Conservation (phyloP, 108 stramenopile genomes). For the Epipyxis sp. region DNA sequence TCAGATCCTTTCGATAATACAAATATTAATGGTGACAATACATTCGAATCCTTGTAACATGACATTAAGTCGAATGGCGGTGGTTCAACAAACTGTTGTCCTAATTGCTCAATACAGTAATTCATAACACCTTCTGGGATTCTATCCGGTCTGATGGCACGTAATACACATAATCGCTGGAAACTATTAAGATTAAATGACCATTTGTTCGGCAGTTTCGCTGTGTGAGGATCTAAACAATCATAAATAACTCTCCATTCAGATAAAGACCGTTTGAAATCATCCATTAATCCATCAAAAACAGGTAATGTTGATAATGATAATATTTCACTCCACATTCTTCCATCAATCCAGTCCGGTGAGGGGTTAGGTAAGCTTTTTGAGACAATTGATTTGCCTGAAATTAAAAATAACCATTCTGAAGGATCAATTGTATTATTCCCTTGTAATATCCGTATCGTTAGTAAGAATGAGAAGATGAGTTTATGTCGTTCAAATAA, state of each 20-base stretch:
- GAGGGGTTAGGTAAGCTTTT: conserved; percentile 49
- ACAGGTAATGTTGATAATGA: conserved; percentile 42
- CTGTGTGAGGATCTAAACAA: conserved; percentile 45
- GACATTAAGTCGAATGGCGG: conserved; percentile 52
- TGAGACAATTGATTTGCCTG: conserved; percentile 43
- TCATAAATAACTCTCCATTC: conserved; percentile 48
- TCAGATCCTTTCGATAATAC: conserved; percentile 56
- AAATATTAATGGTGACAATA: conserved; percentile 50
- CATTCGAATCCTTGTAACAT: conserved; percentile 50
- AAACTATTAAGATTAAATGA: conserved; percentile 31
- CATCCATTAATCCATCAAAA: conserved; percentile 41
- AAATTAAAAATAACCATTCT: conserved; percentile 51
- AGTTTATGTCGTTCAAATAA: conserved; percentile 54
- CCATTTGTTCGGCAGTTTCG: conserved; percentile 40
- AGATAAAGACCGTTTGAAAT: conserved; percentile 27
- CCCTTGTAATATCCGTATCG: conserved; percentile 50
- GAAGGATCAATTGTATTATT: conserved; percentile 41
- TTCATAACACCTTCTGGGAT: conserved; percentile 52
- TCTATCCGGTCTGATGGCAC: conserved; percentile 54
- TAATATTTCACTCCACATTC: conserved; percentile 55
- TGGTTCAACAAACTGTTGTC: conserved; percentile 53
- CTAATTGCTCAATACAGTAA: conserved; percentile 48
- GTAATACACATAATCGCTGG: conserved; percentile 52
- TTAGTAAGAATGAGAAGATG: conserved; percentile 53
- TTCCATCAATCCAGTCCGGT: conserved; percentile 55